Evolutionary conservation across 2,329 filamentous ascomycete species (phyloP), one percentile per base, ranked within the genome.

Genomic region (Beauveria rudraprayagi): DNA sequence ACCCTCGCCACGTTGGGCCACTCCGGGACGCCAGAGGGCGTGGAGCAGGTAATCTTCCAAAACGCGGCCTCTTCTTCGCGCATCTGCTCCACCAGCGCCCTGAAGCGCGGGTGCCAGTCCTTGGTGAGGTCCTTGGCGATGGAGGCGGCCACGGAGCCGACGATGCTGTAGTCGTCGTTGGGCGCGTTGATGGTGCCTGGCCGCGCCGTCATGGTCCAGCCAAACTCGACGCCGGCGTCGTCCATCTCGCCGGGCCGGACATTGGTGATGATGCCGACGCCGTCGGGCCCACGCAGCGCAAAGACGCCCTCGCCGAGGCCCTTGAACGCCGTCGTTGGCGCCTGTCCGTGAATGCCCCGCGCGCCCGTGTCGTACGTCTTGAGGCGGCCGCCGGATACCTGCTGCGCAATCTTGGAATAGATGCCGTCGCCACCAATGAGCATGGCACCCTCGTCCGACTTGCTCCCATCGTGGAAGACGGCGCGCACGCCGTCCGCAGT

Each of bases 21-120:
- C 50, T 80, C 75, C 0, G 85, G 84, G 0, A 87, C 82, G 1
- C 84, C 83, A 0, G 75, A 75, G 0, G 84, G 84, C 0, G 77
- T 79, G 0, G 83, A 86, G 65, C 83, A 87, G 2, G 84, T 86
- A 53, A 88, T 86, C 66, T 86, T 87, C 83, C 83, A 87, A 65
- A 88, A 87, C 0, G 85, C 84, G 0, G 84, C 81, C 64, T 87
- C 82, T 0, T 70, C 64, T 60, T 79, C 80, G 5, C 73, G 68
- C 81, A 86, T 86, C 41, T 84, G 66, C 6, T 86, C 82, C 62
- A 88, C 81, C 0, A 88, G 70, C 1, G 83, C 77, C 67, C 75
- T 79, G 51, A 87, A 71, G 3, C 78, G 75, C 14, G 80, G 75
- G 67, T 85, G 76, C 85, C 84, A 88, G 40, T 80, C 68, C 17